phyloP scores from a whole-genome alignment of 192 early-diverging fungal species.

The Phycomyces nitens region DNA sequence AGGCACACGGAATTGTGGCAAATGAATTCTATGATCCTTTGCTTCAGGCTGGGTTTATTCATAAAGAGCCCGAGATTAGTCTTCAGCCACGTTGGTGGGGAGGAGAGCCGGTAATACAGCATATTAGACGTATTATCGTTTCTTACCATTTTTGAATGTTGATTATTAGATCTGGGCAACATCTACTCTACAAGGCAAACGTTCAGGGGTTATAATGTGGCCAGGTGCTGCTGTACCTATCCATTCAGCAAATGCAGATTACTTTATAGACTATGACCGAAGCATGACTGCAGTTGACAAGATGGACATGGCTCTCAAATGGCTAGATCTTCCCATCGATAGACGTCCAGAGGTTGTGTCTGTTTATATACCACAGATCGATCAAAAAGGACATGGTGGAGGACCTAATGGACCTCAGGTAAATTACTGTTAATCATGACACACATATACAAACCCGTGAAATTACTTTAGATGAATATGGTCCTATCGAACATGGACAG shows the following conservation, averaged over 20 bases:
- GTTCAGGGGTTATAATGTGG: constrained; percentile 85
- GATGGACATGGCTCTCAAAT: constrained; percentile 58
- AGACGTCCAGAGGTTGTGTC: constrained; percentile 72
- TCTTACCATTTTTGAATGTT: not conserved
- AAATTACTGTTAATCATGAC: constrained; percentile 3
- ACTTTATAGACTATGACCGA: constrained; percentile 53
- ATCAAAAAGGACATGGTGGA: constrained; percentile 68
- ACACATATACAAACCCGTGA: not conserved
- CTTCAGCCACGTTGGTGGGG: constrained; percentile 79
- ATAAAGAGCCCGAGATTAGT: constrained; percentile 62
- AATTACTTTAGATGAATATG: constrained; percentile 50
- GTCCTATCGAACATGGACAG: constrained; percentile 53
- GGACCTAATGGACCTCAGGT: constrained; percentile 67
- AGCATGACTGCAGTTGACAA: constrained; percentile 47
- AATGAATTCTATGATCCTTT: constrained; percentile 78
- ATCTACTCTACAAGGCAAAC: constrained; percentile 64
- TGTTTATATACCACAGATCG: constrained; percentile 79
- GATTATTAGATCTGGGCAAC: constrained; percentile 75
- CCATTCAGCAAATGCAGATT: constrained; percentile 55
- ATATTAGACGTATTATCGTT: not conserved
- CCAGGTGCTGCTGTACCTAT: constrained; percentile 69
- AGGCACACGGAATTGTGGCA: constrained; percentile 86
- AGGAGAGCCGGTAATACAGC: constrained; percentile 61
- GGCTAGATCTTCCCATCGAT: constrained; percentile 74
- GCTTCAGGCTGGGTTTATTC: constrained; percentile 72